Conservation (phyloP, 23 red algal species). For the Gracilaria vermiculophylla region DNA sequence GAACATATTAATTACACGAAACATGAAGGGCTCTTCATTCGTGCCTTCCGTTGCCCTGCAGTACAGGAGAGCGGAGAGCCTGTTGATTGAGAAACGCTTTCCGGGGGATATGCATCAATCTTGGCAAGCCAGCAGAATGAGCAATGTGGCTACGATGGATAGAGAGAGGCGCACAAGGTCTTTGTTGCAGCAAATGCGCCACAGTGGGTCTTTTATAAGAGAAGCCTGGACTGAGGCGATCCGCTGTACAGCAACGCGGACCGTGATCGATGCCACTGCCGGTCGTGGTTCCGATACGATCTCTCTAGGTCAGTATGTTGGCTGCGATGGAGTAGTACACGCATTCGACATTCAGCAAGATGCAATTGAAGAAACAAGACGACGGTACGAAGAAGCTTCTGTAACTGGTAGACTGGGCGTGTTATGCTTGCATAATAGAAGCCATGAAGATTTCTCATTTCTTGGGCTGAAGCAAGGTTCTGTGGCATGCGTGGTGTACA, state of each 20-base stretch:
- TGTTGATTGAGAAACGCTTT: not conserved
- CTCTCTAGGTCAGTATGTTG: slow-evolving; percentile 11
- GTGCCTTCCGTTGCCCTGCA: not conserved
- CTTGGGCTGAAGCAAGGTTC: slow-evolving; percentile 22
- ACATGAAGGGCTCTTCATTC: not conserved
- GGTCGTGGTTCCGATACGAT: slow-evolving; percentile 65
- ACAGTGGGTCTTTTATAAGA: slow-evolving; percentile 25
- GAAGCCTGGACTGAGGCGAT: slow-evolving; percentile 23
- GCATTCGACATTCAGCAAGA: slow-evolving; percentile 45
- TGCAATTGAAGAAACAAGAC: slow-evolving; percentile 44
- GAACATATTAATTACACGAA: not conserved
- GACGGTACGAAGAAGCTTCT: not conserved
- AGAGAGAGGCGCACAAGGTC: not conserved
- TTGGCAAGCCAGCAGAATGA: not conserved
- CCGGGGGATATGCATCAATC: not conserved
- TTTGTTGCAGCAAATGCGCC: slow-evolving; percentile 7
- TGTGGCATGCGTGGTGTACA: slow-evolving; percentile 76
- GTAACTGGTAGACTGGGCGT: not conserved
- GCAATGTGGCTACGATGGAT: not conserved
- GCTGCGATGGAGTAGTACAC: slow-evolving; percentile 27
- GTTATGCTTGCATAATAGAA: slow-evolving; percentile 3
- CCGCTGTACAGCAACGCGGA: not conserved
- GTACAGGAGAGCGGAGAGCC: not conserved
- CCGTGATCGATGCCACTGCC: slow-evolving; percentile 55
- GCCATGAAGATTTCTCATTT: slow-evolving; percentile 38